Percentiles rank a stretch among this genome's conserved stretches.
Conservation (phyloP, 2,329 filamentous ascomycete genomes). For the Fusarium poae region DNA sequence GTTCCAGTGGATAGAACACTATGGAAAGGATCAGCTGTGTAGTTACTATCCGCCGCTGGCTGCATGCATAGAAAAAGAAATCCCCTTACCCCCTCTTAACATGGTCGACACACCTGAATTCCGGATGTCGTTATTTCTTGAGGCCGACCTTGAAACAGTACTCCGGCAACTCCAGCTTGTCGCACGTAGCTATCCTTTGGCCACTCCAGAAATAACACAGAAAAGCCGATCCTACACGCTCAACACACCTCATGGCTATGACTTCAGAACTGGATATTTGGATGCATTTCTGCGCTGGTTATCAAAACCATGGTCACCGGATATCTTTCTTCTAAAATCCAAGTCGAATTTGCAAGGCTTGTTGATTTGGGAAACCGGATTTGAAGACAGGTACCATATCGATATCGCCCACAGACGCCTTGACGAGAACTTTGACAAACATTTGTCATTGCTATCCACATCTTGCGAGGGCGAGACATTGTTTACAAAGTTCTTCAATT, state of each 20-base stretch:
- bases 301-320: background rate
- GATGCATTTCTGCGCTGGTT: background rate
- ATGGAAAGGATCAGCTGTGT: rapidly evolving
- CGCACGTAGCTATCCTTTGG: rapidly evolving
- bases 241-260: background rate
- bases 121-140: background rate
- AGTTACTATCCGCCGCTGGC: background rate
- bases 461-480: rapidly evolving
- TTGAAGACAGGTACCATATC: background rate
- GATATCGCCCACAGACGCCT: rapidly evolving
- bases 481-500: background rate
- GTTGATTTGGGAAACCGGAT: background rate
- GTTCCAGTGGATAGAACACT: background rate
- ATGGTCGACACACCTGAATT: rapidly evolving
- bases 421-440: background rate
- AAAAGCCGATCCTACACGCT: background rate
- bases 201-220: rapidly evolving
- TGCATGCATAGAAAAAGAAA: background rate
- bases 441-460: rapidly evolving
- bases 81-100: background rate
- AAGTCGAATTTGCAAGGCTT: rapidly evolving
- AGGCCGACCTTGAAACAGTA: background rate
- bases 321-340: background rate
- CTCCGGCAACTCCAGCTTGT: background rate
- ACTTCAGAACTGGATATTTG: background rate